Evolutionary conservation across 805 yeast species (phyloP), one percentile per base, ranked within the genome.

Genomic region (Sungouiozyma ichnusensis): DNA sequence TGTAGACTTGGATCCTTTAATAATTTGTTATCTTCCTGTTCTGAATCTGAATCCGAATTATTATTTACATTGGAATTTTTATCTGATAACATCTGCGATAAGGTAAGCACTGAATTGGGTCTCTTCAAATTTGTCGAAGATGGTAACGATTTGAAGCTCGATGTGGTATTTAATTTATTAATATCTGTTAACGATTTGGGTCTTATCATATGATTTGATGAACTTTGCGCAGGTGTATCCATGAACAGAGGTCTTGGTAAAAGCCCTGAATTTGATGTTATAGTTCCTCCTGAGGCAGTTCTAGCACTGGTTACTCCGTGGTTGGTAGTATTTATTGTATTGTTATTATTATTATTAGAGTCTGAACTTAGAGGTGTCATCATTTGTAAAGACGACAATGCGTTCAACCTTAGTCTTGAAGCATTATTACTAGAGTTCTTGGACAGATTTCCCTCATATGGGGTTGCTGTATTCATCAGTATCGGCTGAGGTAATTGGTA

Each of bases 381-480:
- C 53, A 79, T 67, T 54, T 78, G 83, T 41, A 79, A 57, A 3
- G 82, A 71, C 0, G 75, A 65, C 17, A 72, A 50, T 1, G 72
- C 68, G 46, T 59, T 65, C 16, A 67, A 46, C 20, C 60, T 47
- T 18, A 44, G 34, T 39, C 53, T 48, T 39, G 53, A 48, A 40
- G 41, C 44, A 38, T 43, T 48, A 20, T 44, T 46, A 24, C 48
- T 48, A 27, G 31, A 37, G 17, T 33, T 38, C 16, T 17, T 15
- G 2, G 17, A 16, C 20, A 15, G 20, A 31, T 16, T 31, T 6
- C 29, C 29, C 29, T 24, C 29, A 11, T 40, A n/a, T 29, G 19
- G 17, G n/a, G n/a, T 14, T 32, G 14, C 18, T 15, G 4, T 11
- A 17, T 18, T 7, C 20, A 33, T 19, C 4, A 15, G 19, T 32